These are phyloP conservation scores for Kingdonia uniflora DNA, from an alignment of 164 flowering plant species.

Conservation along the genomic window DNA sequence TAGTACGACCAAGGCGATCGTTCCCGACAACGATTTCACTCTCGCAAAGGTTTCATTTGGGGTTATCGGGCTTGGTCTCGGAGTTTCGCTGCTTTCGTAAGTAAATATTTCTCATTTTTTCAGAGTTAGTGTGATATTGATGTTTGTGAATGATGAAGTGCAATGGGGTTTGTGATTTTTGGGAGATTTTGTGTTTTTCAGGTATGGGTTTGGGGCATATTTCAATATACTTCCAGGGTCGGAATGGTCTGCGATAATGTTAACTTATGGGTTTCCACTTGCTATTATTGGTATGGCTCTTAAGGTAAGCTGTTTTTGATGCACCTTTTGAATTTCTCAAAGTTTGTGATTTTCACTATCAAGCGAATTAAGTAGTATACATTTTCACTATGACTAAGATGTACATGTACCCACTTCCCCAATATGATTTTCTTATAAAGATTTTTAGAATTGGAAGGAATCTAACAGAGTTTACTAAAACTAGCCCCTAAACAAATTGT, in stretches of 20 bases:
- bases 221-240: constrained; percentile 92
- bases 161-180: not conserved
- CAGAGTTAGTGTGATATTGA: too few species aligned
- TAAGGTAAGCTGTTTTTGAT: constrained; percentile 43
- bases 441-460: too few species aligned
- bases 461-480: too few species aligned
- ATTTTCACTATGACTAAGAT: too few species aligned
- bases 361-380: too few species aligned
- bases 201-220: constrained; percentile 98
- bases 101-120: constrained; percentile 11
- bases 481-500: too few species aligned
- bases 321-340: too few species aligned
- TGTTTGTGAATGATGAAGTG: not conserved
- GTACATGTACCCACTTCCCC: too few species aligned
- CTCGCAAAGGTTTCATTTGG: constrained; percentile 60
- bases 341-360: too few species aligned
- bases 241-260: constrained; percentile 96
- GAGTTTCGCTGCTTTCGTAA: constrained; percentile 75
- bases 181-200: constrained; percentile 17
- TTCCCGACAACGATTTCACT: constrained; percentile 40
- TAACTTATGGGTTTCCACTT: constrained; percentile 96
- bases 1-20: constrained; percentile 12
- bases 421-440: too few species aligned
- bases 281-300: constrained; percentile 98
- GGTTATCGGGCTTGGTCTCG: constrained; percentile 75